Evolutionary conservation across 768 basidiomycete species (phyloP).

Genomic region (Pleurotus giganteus): DNA sequence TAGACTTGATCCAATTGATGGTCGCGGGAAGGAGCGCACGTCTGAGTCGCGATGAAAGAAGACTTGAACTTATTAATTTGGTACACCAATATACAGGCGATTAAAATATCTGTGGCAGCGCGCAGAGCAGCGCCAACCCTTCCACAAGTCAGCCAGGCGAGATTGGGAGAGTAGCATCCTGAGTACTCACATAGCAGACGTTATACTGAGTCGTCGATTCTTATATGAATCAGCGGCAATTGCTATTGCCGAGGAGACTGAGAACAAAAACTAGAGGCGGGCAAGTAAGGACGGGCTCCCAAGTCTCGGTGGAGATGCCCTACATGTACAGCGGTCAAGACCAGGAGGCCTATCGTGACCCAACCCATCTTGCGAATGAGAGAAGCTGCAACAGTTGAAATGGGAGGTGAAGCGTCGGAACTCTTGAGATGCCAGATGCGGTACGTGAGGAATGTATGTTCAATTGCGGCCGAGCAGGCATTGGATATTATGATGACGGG

Average conservation of each 20-base stretch:
- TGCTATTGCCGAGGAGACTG: neutral
- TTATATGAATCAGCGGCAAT: neutral
- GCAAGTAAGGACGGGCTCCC: neutral
- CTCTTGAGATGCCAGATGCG: slow-evolving; percentile 3
- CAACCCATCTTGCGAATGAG: neutral
- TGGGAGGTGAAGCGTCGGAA: neutral
- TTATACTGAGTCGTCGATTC: neutral
- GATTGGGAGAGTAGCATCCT: neutral
- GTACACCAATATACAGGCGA: slow-evolving; percentile 2
- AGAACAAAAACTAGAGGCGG: neutral
- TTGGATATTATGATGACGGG: neutral
- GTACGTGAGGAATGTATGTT: slow-evolving; percentile 7
- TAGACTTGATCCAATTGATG: neutral
- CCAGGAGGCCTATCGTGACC: neutral
- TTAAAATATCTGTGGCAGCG: neutral
- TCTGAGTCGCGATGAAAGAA: neutral
- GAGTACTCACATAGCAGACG: neutral
- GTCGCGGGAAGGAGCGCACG: neutral
- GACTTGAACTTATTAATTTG: slow-evolving; percentile 1
- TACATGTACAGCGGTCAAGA: neutral
- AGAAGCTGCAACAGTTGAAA: neutral
- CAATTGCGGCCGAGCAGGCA: neutral
- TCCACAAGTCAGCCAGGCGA: neutral
- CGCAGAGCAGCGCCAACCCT: slow-evolving; percentile 2
- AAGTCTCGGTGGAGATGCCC: neutral